phyloP scores from a whole-genome alignment of 164 flowering plant species.

The Brasenia schreberi region DNA sequence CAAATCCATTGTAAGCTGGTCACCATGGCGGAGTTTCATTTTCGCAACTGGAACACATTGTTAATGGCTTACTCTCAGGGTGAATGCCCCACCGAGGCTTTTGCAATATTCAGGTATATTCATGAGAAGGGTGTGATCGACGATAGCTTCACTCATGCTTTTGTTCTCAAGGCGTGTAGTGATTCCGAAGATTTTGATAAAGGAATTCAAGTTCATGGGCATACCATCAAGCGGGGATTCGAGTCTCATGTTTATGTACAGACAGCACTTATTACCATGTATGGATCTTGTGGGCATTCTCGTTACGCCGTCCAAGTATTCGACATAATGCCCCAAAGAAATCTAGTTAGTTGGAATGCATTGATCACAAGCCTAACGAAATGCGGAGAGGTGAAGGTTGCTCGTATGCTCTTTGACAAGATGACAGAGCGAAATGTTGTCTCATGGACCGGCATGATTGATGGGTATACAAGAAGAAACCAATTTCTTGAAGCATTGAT shows the following conservation, averaged over 20 bases:
- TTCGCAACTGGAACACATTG: conserved; percentile 11
- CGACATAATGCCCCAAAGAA: conserved; percentile 11
- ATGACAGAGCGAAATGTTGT: conserved; percentile 11
- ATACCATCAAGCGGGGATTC: conserved; percentile 8
- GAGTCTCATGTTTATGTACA: conserved; percentile 14
- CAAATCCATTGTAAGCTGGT: background rate
- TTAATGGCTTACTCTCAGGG: conserved; percentile 12
- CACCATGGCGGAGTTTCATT: background rate
- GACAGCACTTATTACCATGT: conserved; percentile 16
- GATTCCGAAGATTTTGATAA: conserved; percentile 7
- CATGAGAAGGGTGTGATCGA: background rate
- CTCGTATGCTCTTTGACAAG: conserved; percentile 9
- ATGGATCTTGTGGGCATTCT: conserved; percentile 7
- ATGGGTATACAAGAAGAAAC: conserved; percentile 13
- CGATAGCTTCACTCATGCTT: conserved; percentile 15
- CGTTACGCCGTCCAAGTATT: conserved; percentile 11
- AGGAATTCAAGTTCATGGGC: conserved; percentile 16
- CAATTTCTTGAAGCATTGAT: conserved; percentile 9
- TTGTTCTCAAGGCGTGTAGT: conserved; percentile 19
- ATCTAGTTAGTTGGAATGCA: conserved; percentile 17
- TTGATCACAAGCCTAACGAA: conserved; percentile 18
- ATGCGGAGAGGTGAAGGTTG: conserved; percentile 12
- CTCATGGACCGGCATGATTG: conserved; percentile 21
- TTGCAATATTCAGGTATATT: conserved; percentile 12
- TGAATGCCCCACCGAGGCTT: conserved; percentile 12